These are phyloP conservation scores for Crepidotus variabilis DNA, from an alignment of 768 basidiomycete species.

Conservation along the genomic window DNA sequence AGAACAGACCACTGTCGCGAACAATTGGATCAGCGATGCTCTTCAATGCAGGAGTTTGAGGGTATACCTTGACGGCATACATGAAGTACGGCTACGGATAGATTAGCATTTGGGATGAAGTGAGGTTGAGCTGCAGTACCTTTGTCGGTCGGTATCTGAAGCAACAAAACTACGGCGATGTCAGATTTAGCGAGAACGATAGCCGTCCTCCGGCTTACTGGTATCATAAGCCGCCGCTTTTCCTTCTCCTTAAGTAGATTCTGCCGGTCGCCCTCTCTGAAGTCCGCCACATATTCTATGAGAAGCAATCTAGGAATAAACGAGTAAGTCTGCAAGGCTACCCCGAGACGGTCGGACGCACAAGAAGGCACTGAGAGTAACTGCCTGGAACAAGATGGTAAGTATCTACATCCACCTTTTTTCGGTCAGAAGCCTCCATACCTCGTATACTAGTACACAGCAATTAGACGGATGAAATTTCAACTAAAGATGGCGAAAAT, in stretches of 20 bases:
- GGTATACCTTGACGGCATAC: constrained; percentile 75
- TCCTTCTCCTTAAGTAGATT: constrained; percentile 72
- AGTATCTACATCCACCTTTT: not conserved
- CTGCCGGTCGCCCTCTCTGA: constrained; percentile 59
- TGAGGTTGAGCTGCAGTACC: constrained; percentile 26
- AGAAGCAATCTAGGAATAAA: constrained; percentile 55
- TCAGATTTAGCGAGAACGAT: not conserved
- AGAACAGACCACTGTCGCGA: constrained; percentile 71
- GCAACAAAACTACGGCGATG: constrained; percentile 59
- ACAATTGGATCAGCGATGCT: not conserved
- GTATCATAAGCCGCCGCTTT: constrained; percentile 69
- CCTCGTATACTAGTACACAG: constrained; percentile 58
- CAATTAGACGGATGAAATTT: constrained; percentile 3
- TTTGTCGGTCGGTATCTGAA: constrained; percentile 85
- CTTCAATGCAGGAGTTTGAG: not conserved
- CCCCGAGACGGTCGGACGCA: constrained; percentile 28
- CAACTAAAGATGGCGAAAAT: not conserved
- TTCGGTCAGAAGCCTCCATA: constrained; percentile 20
- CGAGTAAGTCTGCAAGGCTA: not conserved
- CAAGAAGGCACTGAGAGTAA: constrained; percentile 87
- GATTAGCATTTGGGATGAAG: not conserved
- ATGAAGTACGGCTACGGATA: constrained; percentile 73
- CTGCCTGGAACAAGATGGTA: constrained; percentile 40
- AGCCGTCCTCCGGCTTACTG: constrained; percentile 28
- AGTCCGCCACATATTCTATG: constrained; percentile 80